Evolutionary conservation across 2,329 filamentous ascomycete species (phyloP).

Genomic region (Drechslera avenae): DNA sequence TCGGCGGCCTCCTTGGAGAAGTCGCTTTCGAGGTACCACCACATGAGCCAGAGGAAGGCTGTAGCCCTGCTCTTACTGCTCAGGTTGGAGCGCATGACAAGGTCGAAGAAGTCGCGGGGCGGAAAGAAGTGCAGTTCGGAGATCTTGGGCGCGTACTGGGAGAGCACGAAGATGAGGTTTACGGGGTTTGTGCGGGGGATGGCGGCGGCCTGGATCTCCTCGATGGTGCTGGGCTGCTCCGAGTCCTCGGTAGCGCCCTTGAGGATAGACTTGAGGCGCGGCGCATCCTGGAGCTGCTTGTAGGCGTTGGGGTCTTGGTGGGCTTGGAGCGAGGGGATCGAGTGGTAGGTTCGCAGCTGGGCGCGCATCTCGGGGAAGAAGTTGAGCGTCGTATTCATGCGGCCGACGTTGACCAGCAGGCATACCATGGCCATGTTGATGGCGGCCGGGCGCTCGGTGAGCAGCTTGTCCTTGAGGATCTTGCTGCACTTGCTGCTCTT

Average conservation of each 20-base stretch:
- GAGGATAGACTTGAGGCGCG: slow-evolving; percentile 92
- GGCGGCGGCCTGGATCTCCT: slow-evolving; percentile 73
- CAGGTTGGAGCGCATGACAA: slow-evolving; percentile 87
- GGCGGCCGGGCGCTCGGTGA: slow-evolving; percentile 87
- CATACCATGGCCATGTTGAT: slow-evolving; percentile 99
- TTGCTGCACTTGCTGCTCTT: slow-evolving; percentile 99
- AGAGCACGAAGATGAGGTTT: slow-evolving; percentile 94
- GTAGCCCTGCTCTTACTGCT: slow-evolving; percentile 81
- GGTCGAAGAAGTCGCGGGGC: slow-evolving; percentile 89
- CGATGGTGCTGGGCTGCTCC: slow-evolving; percentile 80
- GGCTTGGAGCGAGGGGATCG: slow-evolving; percentile 93
- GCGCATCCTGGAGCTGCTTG: slow-evolving; percentile 96
- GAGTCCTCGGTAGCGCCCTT: slow-evolving; percentile 95
- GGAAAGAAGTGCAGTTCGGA: slow-evolving; percentile 90
- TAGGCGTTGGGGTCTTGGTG: slow-evolving; percentile 94
- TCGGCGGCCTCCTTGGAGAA: slow-evolving; percentile 86
- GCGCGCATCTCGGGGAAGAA: slow-evolving; percentile 99
- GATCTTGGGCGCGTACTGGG: slow-evolving; percentile 85
- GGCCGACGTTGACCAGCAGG: slow-evolving; percentile 91
- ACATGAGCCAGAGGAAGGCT: slow-evolving; percentile 97
- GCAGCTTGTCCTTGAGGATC: slow-evolving; percentile 93
- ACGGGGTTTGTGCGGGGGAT: slow-evolving; percentile 92
- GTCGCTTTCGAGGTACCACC: slow-evolving; percentile 97
- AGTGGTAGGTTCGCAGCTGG: slow-evolving; percentile 95
- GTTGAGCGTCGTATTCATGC: slow-evolving; percentile 99